Percentiles rank a stretch among this genome's conserved stretches.
Evolutionary conservation across 257 asterid genomes (phyloP).

Genomic region (Petunia axillaris): DNA sequence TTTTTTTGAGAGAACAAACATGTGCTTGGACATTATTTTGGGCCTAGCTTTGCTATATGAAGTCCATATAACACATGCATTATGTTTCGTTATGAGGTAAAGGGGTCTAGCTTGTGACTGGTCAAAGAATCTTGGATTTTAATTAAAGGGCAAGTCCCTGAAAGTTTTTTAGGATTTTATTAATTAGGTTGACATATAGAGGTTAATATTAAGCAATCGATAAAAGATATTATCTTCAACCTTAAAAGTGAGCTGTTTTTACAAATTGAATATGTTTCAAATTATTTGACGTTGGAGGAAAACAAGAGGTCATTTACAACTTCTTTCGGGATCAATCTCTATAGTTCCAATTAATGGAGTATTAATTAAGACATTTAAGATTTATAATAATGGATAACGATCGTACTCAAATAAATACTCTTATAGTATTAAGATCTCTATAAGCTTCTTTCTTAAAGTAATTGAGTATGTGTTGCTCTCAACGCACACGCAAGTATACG

Average conservation of each 20-base stretch:
- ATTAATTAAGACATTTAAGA: no score
- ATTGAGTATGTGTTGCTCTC: no score
- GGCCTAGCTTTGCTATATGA: constrained; percentile 41
- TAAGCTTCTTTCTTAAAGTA: no score
- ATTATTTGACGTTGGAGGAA: neutral
- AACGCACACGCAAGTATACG: no score
- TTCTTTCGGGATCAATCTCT: no score
- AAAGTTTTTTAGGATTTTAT: neutral
- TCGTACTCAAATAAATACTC: no score
- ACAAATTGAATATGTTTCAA: neutral
- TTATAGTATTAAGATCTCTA: no score
- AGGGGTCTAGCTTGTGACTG: constrained; percentile 35
- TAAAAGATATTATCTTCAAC: neutral
- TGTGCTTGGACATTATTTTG: constrained; percentile 61
- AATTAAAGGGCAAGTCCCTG: neutral
- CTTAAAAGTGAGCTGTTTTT: neutral
- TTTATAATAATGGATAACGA: no score
- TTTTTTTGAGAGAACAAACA: constrained; percentile 35
- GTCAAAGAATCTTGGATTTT: constrained; percentile 35
- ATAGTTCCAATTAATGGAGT: no score
- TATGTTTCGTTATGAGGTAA: constrained; percentile 10
- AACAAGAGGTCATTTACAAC: no score
- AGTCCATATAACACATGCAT: constrained; percentile 25
- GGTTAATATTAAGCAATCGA: neutral
- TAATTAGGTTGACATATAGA: neutral